Base-by-base conservation (phyloP, 805 yeast species). In the Crinitomyces ghanaensis region DNA sequence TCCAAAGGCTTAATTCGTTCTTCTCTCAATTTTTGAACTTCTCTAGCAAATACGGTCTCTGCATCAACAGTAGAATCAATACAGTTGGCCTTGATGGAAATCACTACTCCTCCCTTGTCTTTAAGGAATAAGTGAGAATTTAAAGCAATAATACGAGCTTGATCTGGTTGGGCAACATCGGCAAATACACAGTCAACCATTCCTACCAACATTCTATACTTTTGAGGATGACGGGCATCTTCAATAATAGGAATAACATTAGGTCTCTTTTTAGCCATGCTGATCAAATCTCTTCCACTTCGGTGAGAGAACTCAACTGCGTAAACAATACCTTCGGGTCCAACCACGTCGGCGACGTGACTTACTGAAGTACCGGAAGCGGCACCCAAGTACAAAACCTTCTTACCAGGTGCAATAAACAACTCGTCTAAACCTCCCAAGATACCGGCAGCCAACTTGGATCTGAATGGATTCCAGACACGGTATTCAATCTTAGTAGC, bases 191-290 rank as follows among this genome's bases (percentile, higher is more conserved):
- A 83, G 64, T 91, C 98, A 47, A 91, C 98, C 98, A 91, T 91
- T 55, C 96, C 94, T 44, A 91, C 71, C 53, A 91, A 74, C 98
- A 91, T 91, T 72, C 98, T 79, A 78, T 91, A 91, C 68, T 91
- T 91, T 63, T 91, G 98, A 57, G 98, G 98, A 68, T 91, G 98
- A 72, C 98, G 86, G 45, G 98, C 98, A 68, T 91, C 98, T 67
- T 91, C 98, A 61, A 91, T 86, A 63, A 91, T 91, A 55, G 98
- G 98, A 49, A 91, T 84, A 39, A 91, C 93, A 59, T 91, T 91
- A 46, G 98, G 97, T 75, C 98, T 83, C 93, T 91, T 91, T 77
- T 88, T 91, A 60, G 98, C 98, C 98, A 91, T 91, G 55, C 93
- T 83, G 56, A 91, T 88, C 66, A 91, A 74, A 66, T 91, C 98